These are phyloP conservation scores for Coniophora puteana DNA, from an alignment of 1,284 basidiomycete species.

Conservation along the genomic window DNA sequence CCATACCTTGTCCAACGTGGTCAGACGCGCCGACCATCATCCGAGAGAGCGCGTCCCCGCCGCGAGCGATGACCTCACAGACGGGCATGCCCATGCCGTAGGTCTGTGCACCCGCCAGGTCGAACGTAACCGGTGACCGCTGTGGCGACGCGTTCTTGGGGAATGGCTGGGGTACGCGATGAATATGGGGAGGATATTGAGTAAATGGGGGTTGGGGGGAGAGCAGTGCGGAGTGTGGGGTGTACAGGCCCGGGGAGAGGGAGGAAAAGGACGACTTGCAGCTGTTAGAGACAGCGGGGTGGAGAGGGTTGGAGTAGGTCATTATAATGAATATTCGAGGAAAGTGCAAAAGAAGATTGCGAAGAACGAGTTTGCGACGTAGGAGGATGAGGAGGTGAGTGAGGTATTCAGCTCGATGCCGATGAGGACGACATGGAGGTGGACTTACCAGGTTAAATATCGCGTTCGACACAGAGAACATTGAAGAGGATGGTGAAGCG, in stretches of 20 bases:
- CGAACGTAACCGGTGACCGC: slow-evolving; percentile 31
- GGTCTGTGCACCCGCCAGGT: slow-evolving; percentile 32
- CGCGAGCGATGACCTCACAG: slow-evolving; percentile 33
- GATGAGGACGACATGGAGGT: no score
- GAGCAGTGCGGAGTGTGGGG: slow-evolving; percentile 22
- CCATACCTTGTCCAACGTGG: slow-evolving; percentile 29
- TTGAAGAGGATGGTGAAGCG: no score
- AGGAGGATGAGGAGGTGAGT: no score
- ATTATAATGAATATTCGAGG: no score
- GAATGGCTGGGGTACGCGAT: slow-evolving; percentile 31
- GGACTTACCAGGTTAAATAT: no score
- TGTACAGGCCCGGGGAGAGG: slow-evolving; percentile 27
- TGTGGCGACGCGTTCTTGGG: slow-evolving; percentile 12
- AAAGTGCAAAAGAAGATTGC: no score
- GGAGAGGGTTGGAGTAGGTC: slow-evolving; percentile 41
- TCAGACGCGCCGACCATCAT: slow-evolving; percentile 37
- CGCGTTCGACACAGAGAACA: no score
- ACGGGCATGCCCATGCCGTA: slow-evolving; percentile 39
- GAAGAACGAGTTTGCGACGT: no score
- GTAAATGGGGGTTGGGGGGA: slow-evolving; percentile 27
- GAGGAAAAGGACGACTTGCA: slow-evolving; percentile 32
- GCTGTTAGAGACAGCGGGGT: slow-evolving; percentile 29
- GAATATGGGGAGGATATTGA: slow-evolving; percentile 23
- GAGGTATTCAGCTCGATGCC: no score
- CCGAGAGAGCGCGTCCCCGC: slow-evolving; percentile 26